Conservation (phyloP, 352 stramenopile genomes). For the Globisporangium viniferum region DNA sequence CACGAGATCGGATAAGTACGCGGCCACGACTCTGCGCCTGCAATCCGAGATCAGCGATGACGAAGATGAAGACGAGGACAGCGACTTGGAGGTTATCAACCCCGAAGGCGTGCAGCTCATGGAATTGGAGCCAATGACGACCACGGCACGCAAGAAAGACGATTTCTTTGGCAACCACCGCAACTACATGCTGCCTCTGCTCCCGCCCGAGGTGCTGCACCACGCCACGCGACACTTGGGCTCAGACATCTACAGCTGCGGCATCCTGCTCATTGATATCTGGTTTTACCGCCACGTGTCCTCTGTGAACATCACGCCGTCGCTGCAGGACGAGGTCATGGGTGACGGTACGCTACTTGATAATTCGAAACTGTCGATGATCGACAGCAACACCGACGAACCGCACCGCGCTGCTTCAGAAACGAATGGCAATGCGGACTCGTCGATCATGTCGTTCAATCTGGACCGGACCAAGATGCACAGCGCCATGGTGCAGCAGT, state of each 20-base stretch:
- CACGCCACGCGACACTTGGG: constrained; percentile 31
- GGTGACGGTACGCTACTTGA: constrained; percentile 7
- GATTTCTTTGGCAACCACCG: constrained; percentile 7
- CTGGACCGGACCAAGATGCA: constrained; percentile 20
- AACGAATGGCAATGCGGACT: background rate
- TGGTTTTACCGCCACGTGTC: constrained; percentile 51
- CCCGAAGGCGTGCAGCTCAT: constrained; percentile 35
- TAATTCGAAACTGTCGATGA: constrained; percentile 8
- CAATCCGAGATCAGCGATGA: constrained; percentile 17
- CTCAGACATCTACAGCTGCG: constrained; percentile 57
- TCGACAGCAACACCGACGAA: constrained; percentile 10
- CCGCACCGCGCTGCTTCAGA: background rate
- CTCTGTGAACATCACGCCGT: constrained; percentile 26
- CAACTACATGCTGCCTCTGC: constrained; percentile 32
- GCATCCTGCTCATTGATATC: constrained; percentile 52
- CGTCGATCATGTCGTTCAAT: constrained; percentile 7
- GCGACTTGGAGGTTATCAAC: constrained; percentile 23
- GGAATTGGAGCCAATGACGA: constrained; percentile 17
- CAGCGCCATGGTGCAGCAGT: constrained; percentile 37
- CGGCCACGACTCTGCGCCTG: constrained; percentile 15
- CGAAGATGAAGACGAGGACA: constrained; percentile 16
- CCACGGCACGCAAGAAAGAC: background rate
- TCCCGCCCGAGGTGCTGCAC: constrained; percentile 45
- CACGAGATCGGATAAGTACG: constrained; percentile 28
- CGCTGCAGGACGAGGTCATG: constrained; percentile 15